Conservation (phyloP, 2,329 filamentous ascomycete genomes). For the Fusarium redolens region DNA sequence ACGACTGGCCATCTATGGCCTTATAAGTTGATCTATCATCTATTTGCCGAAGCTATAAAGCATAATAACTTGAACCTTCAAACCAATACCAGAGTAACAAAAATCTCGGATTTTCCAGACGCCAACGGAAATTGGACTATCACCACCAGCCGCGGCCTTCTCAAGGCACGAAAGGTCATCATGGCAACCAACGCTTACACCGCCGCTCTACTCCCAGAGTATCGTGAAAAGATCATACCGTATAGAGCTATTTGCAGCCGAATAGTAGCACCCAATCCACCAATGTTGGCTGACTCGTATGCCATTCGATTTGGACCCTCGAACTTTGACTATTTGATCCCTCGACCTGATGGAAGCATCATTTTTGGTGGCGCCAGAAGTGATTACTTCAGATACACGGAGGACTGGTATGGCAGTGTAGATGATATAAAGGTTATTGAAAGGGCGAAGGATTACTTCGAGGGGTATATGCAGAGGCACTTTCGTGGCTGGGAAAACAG, state of each 20-base stretch:
- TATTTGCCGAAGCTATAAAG: conserved; percentile 36
- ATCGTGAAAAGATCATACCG: conserved; percentile 71
- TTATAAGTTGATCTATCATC: conserved; percentile 48
- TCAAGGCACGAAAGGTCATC: conserved; percentile 45
- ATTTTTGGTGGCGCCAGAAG: conserved; percentile 46
- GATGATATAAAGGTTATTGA: conserved; percentile 59
- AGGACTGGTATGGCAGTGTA: conserved; percentile 59
- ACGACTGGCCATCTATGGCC: conserved; percentile 46
- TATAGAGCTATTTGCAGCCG: conserved; percentile 54
- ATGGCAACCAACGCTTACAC: conserved; percentile 3
- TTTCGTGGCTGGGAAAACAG: conserved; percentile 62
- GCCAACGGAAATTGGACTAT: conserved; percentile 27
- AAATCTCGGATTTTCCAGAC: conserved; percentile 22
- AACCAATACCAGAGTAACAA: conserved; percentile 39
- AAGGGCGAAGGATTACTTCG: conserved; percentile 56
- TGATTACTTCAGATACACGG: conserved; percentile 49
- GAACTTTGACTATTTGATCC: conserved; percentile 58
- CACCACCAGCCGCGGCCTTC: conserved; percentile 52
- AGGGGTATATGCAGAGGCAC: conserved; percentile 59
- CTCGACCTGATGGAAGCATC: conserved; percentile 56
- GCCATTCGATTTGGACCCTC: conserved; percentile 37
- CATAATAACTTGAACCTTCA: conserved; percentile 44
- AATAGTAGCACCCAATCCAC: conserved; percentile 42
- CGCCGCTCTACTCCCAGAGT: conserved; percentile 46
- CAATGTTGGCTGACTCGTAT: conserved; percentile 39